Base-by-base conservation (phyloP, 345 rosid species). In the Populus simonii region DNA sequence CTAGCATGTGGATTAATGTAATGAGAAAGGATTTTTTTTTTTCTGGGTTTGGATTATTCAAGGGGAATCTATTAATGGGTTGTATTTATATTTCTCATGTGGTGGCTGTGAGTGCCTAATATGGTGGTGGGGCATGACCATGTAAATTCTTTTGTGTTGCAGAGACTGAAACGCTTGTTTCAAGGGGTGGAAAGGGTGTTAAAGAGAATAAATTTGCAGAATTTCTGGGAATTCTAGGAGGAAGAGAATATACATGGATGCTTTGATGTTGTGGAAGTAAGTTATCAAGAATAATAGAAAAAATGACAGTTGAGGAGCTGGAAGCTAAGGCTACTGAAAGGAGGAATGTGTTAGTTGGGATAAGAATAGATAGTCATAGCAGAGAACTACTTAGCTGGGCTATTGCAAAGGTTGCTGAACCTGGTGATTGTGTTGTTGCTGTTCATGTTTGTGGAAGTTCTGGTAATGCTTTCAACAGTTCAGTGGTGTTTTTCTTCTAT, bases 321-420 rank as follows among this genome's bases (percentile, higher is more conserved):
- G 83, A 71, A 84, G 82, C 63, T 51, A 79, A 78, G 78, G 76
- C 80, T 75, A 27, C 70, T 66, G 77, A 74, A 80, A 84, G 78
- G 84, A 90, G 83, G 79, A 87, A 88, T 76, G 87, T 96, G 66
- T 61, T 93, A 76, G 98, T 93, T 79, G 98, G 93, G 65, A 81
- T 93, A 71, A 84, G 75, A 82, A 80, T 90, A 43, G 93, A 96
- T 81, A 79, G 68, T 66, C 79, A 81, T 62, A 86, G 96, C 80
- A 87, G 88, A 85, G 94, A 92, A 84, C 85, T 96, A 51, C 85
- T 96, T 78, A 85, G 81, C 76, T 93, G 96, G 97, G 89, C 92
- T 80, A 79, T 95, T 73, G 93, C 88, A 73, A 93, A 93, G 81
- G 89, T 91, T 76, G 94, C 98, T 67, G 84, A 91, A 74, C 90